A percentile compares a stretch with the other conserved stretches of the same genome.
phyloP scores from a whole-genome alignment of 2,329 filamentous ascomycete species.

The Paecilomyces sp. region DNA sequence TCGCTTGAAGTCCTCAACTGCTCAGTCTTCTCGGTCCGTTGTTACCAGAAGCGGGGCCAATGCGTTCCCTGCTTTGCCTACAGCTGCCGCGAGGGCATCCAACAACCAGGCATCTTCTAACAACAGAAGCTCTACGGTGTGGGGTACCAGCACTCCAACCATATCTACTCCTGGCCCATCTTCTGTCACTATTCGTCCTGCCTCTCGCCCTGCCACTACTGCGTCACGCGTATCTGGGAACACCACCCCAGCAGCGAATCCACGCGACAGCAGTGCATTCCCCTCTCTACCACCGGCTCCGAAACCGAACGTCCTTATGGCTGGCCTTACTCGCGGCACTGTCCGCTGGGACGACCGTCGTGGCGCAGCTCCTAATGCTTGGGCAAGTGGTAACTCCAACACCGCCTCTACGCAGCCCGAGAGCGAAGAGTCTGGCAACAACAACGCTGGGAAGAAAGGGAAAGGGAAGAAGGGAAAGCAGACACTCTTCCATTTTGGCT shows the following conservation, averaged over 20 bases:
- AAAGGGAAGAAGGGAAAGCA: conserved; percentile 32
- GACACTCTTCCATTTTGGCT: conserved; percentile 34
- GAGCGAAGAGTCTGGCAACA: background rate
- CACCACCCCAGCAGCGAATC: conserved; percentile 11
- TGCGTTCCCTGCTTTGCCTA: conserved; percentile 38
- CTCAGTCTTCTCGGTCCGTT: conserved; percentile 57
- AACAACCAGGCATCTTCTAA: conserved; percentile 16
- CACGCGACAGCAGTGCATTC: conserved; percentile 56
- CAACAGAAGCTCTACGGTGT: conserved; percentile 14
- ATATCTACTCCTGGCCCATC: conserved; percentile 14
- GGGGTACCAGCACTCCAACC: conserved; percentile 16
- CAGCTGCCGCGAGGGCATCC: conserved; percentile 12
- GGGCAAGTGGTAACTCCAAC: conserved; percentile 20
- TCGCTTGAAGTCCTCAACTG: conserved; percentile 62
- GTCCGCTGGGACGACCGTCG: conserved; percentile 39
- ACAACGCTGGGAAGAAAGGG: conserved; percentile 20
- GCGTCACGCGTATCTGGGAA: conserved; percentile 11
- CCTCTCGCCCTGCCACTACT: conserved; percentile 18
- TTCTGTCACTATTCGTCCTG: conserved; percentile 15
- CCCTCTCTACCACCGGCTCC: conserved; percentile 74
- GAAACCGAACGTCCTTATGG: conserved; percentile 54
- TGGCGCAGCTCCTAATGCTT: conserved; percentile 27
- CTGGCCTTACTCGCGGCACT: conserved; percentile 40
- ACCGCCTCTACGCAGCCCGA: conserved; percentile 5
- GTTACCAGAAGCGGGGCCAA: conserved; percentile 52